Evolutionary conservation across 306 rosid species (phyloP).

Genomic region (Comarum palustre): DNA sequence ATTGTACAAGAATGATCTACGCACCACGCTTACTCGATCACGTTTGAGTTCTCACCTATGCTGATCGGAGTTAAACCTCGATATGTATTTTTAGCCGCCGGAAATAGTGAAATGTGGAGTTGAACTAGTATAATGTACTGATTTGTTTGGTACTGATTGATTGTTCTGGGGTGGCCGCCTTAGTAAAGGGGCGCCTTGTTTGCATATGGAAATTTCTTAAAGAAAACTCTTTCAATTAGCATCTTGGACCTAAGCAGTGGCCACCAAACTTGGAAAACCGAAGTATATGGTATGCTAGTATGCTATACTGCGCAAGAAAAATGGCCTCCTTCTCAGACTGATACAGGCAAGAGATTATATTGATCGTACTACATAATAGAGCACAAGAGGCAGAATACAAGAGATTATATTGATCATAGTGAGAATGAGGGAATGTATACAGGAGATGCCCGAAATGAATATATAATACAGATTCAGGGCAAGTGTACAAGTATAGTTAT

Average conservation of each 20-base stretch:
- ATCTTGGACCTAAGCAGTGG: not conserved
- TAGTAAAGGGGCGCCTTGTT: too few relatives aligned
- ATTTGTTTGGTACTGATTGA: not conserved
- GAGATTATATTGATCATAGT: not conserved
- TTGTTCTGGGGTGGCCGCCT: not conserved
- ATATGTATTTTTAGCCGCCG: too few relatives aligned
- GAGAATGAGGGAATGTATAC: not conserved
- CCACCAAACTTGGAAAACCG: not conserved
- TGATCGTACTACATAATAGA: not conserved
- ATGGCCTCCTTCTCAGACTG: not conserved
- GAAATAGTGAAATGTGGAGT: too few relatives aligned
- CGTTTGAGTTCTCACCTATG: too few relatives aligned
- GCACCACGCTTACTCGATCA: too few relatives aligned
- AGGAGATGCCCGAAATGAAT: not conserved
- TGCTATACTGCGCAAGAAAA: not conserved
- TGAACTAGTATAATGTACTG: too few relatives aligned
- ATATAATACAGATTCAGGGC: slow-evolving; percentile 13
- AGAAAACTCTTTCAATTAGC: not conserved
- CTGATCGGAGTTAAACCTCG: too few relatives aligned
- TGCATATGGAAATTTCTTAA: not conserved
- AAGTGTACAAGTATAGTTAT: not conserved
- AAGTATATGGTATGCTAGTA: not conserved
- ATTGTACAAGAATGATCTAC: too few relatives aligned
- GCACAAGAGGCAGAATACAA: not conserved
- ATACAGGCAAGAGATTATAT: too few relatives aligned